Conservation (phyloP, 176 grass and related monocot genomes). For the Themeda triandra region DNA sequence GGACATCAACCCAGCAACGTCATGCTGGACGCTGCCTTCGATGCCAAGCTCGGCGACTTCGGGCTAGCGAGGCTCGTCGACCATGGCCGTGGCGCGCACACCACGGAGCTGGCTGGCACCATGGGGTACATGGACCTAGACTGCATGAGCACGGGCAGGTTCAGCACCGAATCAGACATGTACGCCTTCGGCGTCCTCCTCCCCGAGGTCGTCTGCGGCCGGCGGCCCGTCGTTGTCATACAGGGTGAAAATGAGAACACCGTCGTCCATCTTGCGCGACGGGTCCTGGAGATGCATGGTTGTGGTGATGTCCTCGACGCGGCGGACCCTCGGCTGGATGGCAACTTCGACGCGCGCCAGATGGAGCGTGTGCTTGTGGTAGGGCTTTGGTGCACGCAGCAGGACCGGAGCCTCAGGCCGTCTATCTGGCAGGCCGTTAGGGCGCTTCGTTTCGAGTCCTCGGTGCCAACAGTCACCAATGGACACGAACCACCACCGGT, state of each 20-base stretch:
- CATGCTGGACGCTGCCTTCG: constrained; percentile 19
- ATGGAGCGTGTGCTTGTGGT: too few species aligned
- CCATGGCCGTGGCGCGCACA: constrained; percentile 2
- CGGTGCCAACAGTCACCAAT: not conserved
- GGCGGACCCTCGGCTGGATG: too few species aligned
- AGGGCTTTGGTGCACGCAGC: not conserved
- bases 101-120: constrained; percentile 24
- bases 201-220: too few species aligned
- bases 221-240: too few species aligned
- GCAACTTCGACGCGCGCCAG: too few species aligned
- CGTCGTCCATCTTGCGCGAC: too few species aligned
- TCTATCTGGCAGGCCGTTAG: not conserved
- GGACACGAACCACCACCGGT: too few species aligned
- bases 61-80: constrained; percentile 35
- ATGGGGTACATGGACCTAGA: constrained; percentile 40
- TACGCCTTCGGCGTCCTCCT: too few species aligned
- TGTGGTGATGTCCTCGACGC: too few species aligned
- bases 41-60: constrained; percentile 44
- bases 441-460: not conserved
- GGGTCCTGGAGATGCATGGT: too few species aligned
- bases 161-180: not conserved
- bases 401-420: not conserved
- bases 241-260: too few species aligned
- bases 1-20: constrained; percentile 44
- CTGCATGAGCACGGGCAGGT: constrained; percentile 2